Conservation (phyloP, 768 basidiomycete species). For the Mycena alexandri region DNA sequence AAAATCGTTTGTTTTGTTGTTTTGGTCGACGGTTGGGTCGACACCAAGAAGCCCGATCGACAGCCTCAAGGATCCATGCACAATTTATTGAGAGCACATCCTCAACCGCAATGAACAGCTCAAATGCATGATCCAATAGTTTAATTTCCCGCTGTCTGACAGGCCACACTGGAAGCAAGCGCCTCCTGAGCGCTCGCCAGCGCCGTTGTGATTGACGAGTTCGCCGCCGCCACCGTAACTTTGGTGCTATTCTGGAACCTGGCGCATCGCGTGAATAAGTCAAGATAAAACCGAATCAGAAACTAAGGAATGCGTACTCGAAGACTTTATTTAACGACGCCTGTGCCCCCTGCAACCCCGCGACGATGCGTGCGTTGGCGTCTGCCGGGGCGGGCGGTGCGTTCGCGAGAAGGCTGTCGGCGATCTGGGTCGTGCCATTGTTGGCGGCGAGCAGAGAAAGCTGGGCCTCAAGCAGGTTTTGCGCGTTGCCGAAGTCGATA, state of each 20-base stretch:
- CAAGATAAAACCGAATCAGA: no score
- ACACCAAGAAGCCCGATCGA: no score
- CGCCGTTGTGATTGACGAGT: conserved; percentile 13
- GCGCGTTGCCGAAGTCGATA: conserved; percentile 22
- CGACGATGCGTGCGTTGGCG: conserved; percentile 4
- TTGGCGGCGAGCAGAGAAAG: conserved; percentile 26
- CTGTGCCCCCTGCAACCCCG: conserved; percentile 18
- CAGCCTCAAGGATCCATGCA: no score
- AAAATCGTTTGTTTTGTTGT: no score
- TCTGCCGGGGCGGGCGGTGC: conserved; percentile 4
- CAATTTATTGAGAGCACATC: no score
- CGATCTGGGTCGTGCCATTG: conserved; percentile 17
- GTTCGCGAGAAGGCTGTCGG: not conserved
- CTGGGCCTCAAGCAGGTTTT: conserved; percentile 14
- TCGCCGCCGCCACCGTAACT: conserved; percentile 12
- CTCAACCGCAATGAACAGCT: no score
- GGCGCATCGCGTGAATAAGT: not conserved
- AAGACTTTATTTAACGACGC: not conserved
- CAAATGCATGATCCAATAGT: no score
- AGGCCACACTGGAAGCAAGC: conserved; percentile 5
- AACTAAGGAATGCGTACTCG: conserved; percentile 6
- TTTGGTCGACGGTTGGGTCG: no score
- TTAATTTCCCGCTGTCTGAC: conserved; percentile 7
- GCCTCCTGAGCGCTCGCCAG: conserved; percentile 14
- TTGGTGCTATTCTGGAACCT: conserved; percentile 3